Percentiles rank a stretch among this genome's conserved stretches.
Conservation (phyloP, 176 grass and related monocot genomes). For the Luzula sylvatica region DNA sequence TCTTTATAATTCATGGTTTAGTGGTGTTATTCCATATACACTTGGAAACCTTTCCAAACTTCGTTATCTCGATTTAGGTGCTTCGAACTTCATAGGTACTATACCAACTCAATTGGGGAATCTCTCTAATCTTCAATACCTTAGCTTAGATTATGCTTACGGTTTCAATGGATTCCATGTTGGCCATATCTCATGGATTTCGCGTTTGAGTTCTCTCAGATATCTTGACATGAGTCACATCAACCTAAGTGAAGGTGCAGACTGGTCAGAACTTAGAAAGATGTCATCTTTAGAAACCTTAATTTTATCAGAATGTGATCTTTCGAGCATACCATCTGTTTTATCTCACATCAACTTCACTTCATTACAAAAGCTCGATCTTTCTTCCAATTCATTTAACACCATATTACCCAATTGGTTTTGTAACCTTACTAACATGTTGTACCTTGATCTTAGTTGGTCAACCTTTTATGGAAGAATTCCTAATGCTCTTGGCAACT, state of each 20-base stretch:
- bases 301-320: no score
- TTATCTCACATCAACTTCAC: neutral
- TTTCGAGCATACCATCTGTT: neutral
- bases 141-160: conserved; percentile 18
- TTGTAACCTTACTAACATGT: conserved; percentile 22
- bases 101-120: neutral
- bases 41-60: conserved; percentile 46
- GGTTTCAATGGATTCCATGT: no score
- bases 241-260: neutral
- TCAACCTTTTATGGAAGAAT: neutral
- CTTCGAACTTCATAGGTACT: neutral
- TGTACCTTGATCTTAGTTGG: neutral
- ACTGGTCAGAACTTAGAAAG: neutral
- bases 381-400: neutral
- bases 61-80: conserved; percentile 7
- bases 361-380: neutral
- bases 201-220: neutral
- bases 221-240: neutral
- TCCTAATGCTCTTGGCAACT: no score
- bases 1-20: conserved; percentile 4
- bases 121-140: no score
- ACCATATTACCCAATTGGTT: conserved; percentile 25
- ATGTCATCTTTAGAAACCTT: neutral
- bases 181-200: neutral
- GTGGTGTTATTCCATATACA: conserved; percentile 3